A percentile compares a stretch with the other conserved stretches of the same genome.
Conservation (phyloP, 2,329 filamentous ascomycete species). For the Neonectria coccinea region DNA sequence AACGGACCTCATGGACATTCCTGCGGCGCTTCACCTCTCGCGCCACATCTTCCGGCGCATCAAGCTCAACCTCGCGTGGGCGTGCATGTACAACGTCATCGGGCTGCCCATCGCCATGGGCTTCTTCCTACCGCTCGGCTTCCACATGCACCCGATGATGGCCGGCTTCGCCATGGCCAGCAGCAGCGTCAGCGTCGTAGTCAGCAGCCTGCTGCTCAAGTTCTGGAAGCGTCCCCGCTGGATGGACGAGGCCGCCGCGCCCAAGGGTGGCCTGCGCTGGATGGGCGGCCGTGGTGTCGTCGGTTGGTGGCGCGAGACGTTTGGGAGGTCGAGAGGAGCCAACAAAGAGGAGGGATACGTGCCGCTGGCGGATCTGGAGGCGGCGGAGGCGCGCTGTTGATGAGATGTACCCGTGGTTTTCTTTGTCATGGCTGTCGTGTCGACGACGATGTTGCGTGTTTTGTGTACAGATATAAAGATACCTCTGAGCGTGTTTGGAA, state of each 20-base stretch:
- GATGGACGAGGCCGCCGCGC: conserved; percentile 82
- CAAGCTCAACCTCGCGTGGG: conserved; percentile 93
- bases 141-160: conserved; percentile 91
- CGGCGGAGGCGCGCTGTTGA: conserved; percentile 30
- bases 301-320: conserved; percentile 56
- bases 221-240: conserved; percentile 86
- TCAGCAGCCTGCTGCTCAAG: conserved; percentile 84
- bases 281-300: conserved; percentile 58
- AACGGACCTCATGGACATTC: conserved; percentile 92
- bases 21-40: conserved; percentile 84
- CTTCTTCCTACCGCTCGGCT: conserved; percentile 88
- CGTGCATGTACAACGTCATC: conserved; percentile 90
- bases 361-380: conserved; percentile 66
- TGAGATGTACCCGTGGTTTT: conserved; percentile 1
- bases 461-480: conserved; percentile 13
- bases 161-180: conserved; percentile 94
- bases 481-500: conserved; percentile 26
- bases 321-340: conserved; percentile 51
- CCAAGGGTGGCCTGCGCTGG: conserved; percentile 61
- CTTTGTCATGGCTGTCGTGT: background rate
- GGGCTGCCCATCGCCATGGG: conserved; percentile 98
- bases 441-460: conserved; percentile 15
- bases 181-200: conserved; percentile 90
- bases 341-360: conserved; percentile 69
- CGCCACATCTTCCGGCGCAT: conserved; percentile 90